Base-by-base conservation (phyloP, 2,329 filamentous ascomycete genomes). In the Torrubiella hemipterigena region DNA sequence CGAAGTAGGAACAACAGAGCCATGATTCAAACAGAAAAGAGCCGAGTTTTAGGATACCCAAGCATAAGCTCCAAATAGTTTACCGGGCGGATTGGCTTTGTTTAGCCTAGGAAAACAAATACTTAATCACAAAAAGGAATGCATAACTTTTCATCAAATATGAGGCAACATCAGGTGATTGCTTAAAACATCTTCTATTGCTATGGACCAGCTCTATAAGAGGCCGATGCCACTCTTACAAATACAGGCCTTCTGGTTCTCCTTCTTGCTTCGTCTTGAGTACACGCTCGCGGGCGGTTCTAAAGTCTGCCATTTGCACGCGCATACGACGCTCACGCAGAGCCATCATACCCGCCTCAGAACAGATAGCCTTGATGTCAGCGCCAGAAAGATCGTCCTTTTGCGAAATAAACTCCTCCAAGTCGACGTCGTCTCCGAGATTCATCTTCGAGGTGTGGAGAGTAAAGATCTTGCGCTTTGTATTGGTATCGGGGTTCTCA, bases 361-460 rank as follows among this genome's bases (percentile, higher is more conserved):
- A 94, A 63, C 91, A 98, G 49, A 98, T 98, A 29, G 91, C 91
- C 62, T 96, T 93, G 69, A 98, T 96, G 59, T 98, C 91, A 21
- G 91, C 91, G 58, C 91, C 91, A 5, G 83, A 93, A 7, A 98
- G 69, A 48, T 98, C 93, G 48, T 98, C 91, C 70, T 98, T 98
- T 57, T 96, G 89, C 41, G 77, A 87, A 54, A 98, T 95, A 52
- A 98, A 96, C 60, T 98, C 91, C 47, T 98, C 91, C 27, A 98
- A 68, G 40, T 98, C 93, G n/a, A 98, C 91, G 44, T 98, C 93
- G 38, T 89, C 81, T 46, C 84, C 85, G 24, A 98, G 69, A 31
- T 77, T 94, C 91, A 98, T 98, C 73, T 98, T 98, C 53, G 83
- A 93, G 3, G 91, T 98, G 62, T 98, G 91, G 6, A 98, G 74